phyloP scores from a whole-genome alignment of 1,284 basidiomycete genomes.

The Sanghuangporus sanghuang region DNA sequence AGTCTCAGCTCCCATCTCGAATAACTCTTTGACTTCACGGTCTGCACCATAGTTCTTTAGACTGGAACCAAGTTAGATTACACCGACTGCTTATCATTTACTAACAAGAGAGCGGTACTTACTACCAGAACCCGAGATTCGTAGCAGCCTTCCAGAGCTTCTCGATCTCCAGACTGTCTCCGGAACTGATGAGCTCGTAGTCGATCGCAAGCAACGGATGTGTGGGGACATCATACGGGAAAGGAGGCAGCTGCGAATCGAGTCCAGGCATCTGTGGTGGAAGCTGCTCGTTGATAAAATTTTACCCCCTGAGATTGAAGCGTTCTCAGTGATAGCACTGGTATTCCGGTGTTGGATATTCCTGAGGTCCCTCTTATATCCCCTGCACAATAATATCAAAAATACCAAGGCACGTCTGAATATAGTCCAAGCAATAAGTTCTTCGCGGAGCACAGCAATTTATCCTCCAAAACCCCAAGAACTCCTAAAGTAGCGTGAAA shows the following conservation, averaged over 20 bases:
- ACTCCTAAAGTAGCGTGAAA: too few relatives aligned
- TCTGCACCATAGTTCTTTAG: slow-evolving; percentile 57
- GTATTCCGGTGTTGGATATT: too few relatives aligned
- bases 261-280: slow-evolving; percentile 21
- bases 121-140: slow-evolving; percentile 52
- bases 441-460: too few relatives aligned
- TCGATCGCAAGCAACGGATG: slow-evolving; percentile 49
- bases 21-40: slow-evolving; percentile 50
- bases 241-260: slow-evolving; percentile 30
- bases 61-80: slow-evolving; percentile 27
- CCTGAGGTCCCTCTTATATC: neutral
- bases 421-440: too few relatives aligned
- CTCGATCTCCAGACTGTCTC: slow-evolving; percentile 35
- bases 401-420: too few relatives aligned
- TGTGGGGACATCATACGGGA: slow-evolving; percentile 43
- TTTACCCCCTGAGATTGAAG: neutral
- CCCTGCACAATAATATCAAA: neutral
- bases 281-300: neutral
- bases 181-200: slow-evolving; percentile 35
- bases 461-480: too few relatives aligned
- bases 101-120: slow-evolving; percentile 20
- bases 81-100: neutral
- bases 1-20: slow-evolving; percentile 51
- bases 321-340: neutral
- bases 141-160: slow-evolving; percentile 48